Evolutionary conservation across 2,329 filamentous ascomycete species (phyloP), one percentile per base, ranked within the genome.

Genomic region (Aurifilum marmelostoma): DNA sequence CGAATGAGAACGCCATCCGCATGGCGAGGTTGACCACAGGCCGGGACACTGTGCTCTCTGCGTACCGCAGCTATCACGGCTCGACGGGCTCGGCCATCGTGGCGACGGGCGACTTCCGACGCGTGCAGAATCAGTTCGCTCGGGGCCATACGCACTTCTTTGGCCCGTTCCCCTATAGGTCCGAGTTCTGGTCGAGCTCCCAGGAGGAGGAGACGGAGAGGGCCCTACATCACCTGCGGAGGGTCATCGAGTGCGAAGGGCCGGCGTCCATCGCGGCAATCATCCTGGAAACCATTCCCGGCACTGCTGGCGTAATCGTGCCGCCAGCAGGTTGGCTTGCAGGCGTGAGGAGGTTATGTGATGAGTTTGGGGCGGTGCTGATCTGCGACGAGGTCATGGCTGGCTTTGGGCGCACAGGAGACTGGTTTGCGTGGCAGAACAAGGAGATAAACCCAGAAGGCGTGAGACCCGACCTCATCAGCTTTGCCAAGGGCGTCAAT

Each of bases 61-160:
- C 69, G 7, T 71, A 71, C 54, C 63, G 69, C 16, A 71, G 69
- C 54, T 74, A 75, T 72, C 75, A 75, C 73, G 74, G 75, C 69
- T 67, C 69, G 69, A 72, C 69, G 9, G 68, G 67, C 1, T 63
- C 63, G 11, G 69, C 66, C 12, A 71, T 72, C 71, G 71, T 71
- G 59, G 71, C 72, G 54, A 72, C 72, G 62, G 73, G 73, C 56
- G 72, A 73, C 70, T 74, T 75, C 70, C 68, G 67, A 61, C 65
- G 69, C 62, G 71, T 76, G 21, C 63, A 65, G 29, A 71, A 71
- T 27, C 69, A 71, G 56, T 71, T 61, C 32, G 69, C 69, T 3
- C 69, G 69, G n/a, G 69, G 69, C 11, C 69, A 71, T 29, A 67
- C 67, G 14, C 69, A 71, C 56, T 71, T 71, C 64, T 71, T 71